Percentiles rank a stretch among this genome's conserved stretches.
Evolutionary conservation across 2,329 filamentous ascomycete species (phyloP).

Genomic region (Apiospora phragmitis): DNA sequence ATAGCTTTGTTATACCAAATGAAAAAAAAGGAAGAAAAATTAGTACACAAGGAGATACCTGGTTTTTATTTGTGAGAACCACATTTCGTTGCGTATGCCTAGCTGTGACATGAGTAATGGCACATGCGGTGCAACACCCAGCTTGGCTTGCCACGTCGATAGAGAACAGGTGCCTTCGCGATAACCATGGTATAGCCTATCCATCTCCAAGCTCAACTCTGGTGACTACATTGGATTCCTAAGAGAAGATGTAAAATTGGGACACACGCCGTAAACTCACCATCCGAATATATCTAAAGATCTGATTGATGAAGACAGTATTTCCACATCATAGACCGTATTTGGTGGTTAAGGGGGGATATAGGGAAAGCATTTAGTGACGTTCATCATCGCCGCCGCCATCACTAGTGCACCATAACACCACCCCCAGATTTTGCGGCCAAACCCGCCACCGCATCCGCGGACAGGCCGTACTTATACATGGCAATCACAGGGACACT

Average conservation of each 20-base stretch:
- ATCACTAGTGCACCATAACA: no score
- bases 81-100: neutral
- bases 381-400: no score
- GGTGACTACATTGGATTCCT: neutral
- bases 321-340: no score
- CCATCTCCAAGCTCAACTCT: neutral
- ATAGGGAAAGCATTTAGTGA: no score
- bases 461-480: neutral
- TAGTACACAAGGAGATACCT: neutral
- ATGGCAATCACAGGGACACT: neutral
- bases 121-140: neutral
- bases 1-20: neutral
- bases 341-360: no score
- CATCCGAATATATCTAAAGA: no score
- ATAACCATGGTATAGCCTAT: neutral
- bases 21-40: no score
- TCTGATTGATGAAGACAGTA: no score
- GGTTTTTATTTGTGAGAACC: neutral
- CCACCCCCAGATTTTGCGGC: no score
- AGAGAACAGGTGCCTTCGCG: neutral
- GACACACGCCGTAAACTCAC: no score
- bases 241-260: neutral
- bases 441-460: neutral
- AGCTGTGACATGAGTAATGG: neutral
- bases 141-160: neutral